Percentiles rank a stretch among this genome's conserved stretches.
Evolutionary conservation across 495 filamentous ascomycete species (phyloP).

Genomic region (Astrocystis sublimbata): DNA sequence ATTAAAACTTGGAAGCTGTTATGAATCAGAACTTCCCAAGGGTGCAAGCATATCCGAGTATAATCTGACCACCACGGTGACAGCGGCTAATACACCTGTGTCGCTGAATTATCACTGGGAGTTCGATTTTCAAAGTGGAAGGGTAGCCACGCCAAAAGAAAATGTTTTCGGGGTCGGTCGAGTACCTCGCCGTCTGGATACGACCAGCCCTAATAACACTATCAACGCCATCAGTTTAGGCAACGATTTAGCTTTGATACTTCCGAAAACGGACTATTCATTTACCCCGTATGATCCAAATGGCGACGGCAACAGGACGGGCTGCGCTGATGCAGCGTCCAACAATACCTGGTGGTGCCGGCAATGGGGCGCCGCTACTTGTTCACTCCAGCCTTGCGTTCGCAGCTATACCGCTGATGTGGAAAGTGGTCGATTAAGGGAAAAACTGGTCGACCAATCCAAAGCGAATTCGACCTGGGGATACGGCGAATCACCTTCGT

Average conservation of each 20-base stretch:
- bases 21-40: neutral
- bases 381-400: constrained; percentile 2
- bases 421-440: neutral
- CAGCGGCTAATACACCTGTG: neutral
- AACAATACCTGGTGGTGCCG: constrained; percentile 11
- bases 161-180: neutral
- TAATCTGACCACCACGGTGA: constrained; percentile 1
- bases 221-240: neutral
- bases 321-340: neutral
- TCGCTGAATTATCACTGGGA: neutral
- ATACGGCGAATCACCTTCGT: neutral
- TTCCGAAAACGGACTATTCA: neutral
- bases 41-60: neutral
- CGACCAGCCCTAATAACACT: neutral
- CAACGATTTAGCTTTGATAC: neutral
- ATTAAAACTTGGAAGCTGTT: neutral
- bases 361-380: constrained; percentile 1
- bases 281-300: neutral
- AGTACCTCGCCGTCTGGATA: neutral
- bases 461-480: constrained; percentile 1
- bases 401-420: constrained; percentile 6
- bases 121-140: neutral
- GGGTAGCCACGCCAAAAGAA: neutral
- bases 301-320: neutral
- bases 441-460: neutral